phyloP scores from a whole-genome alignment of 2,329 filamentous ascomycete species.

The Achaetomium macrosporum region DNA sequence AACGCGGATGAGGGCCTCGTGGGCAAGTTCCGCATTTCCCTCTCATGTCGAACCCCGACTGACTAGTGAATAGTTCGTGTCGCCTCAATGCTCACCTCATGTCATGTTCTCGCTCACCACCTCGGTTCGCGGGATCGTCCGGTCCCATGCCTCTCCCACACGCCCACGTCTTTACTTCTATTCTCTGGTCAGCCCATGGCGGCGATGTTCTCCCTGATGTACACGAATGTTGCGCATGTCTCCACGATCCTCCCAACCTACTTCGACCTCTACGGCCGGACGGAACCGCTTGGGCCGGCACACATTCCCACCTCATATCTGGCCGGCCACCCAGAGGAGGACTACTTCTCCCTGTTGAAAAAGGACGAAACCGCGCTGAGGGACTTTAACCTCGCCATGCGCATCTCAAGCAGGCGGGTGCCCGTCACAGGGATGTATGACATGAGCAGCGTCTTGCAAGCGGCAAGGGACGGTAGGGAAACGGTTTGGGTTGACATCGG shows the following conservation, averaged over 20 bases:
- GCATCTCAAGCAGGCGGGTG: constrained; percentile 21
- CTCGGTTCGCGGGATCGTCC: not conserved
- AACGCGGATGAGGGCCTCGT: constrained; percentile 20
- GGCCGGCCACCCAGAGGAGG: constrained; percentile 23
- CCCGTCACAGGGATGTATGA: constrained; percentile 28
- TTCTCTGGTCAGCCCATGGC: constrained; percentile 16
- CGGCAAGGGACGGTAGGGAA: constrained; percentile 1
- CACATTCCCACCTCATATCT: constrained; percentile 26
- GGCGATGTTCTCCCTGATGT: constrained; percentile 24
- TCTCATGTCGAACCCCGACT: not conserved
- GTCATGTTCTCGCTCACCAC: constrained; percentile 15
- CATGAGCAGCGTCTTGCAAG: constrained; percentile 22
- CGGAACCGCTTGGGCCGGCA: constrained; percentile 22
- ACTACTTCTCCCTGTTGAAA: constrained; percentile 25
- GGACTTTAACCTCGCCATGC: constrained; percentile 28
- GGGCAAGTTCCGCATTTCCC: not conserved
- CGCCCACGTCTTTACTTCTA: constrained; percentile 18
- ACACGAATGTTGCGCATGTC: constrained; percentile 21
- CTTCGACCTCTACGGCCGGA: constrained; percentile 27
- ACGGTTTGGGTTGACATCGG: constrained; percentile 31
- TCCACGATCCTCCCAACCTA: constrained; percentile 22
- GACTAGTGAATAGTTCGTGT: constrained; percentile 15
- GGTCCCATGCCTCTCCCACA: constrained; percentile 16
- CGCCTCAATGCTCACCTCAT: constrained; percentile 20
- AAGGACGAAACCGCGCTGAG: constrained; percentile 20